A percentile compares a stretch with the other conserved stretches of the same genome.
Conservation (phyloP, 176 grass and related monocot genomes). For the Triticum monococcum region DNA sequence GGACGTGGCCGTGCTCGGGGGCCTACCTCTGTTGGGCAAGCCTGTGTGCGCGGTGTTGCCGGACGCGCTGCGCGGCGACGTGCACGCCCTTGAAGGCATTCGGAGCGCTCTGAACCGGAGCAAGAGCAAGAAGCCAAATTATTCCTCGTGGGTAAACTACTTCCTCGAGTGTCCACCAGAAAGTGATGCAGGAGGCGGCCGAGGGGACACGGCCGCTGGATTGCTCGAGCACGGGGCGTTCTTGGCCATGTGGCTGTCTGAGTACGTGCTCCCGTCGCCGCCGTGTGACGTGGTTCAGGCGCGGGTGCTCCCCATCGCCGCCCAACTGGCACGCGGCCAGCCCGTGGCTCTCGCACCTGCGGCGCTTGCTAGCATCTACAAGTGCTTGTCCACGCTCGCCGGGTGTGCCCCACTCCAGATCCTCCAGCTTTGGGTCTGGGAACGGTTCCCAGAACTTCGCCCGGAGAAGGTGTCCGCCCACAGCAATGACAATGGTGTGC, state of each 20-base stretch:
- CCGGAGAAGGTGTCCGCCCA: neutral
- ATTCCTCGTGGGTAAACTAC: constrained; percentile 74
- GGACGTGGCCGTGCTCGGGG: constrained; percentile 35
- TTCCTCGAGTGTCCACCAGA: constrained; percentile 39
- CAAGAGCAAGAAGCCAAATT: constrained; percentile 78
- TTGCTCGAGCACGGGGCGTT: constrained; percentile 72
- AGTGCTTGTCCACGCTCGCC: constrained; percentile 33
- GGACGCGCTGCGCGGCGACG: constrained; percentile 27
- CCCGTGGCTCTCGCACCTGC: constrained; percentile 66
- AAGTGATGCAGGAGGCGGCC: neutral
- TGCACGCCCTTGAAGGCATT: constrained; percentile 46
- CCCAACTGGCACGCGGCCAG: constrained; percentile 49
- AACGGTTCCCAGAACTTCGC: constrained; percentile 57
- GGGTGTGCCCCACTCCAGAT: constrained; percentile 58
- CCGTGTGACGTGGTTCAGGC: neutral
- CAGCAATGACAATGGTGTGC: neutral
- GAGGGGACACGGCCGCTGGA: no score
- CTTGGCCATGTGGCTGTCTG: constrained; percentile 61
- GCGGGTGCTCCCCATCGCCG: constrained; percentile 60
- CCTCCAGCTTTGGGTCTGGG: constrained; percentile 80
- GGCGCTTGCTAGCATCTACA: constrained; percentile 63
- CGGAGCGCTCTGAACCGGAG: constrained; percentile 67
- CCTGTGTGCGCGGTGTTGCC: no score
- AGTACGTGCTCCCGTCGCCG: constrained; percentile 44
- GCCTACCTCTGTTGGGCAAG: neutral